Evolutionary conservation across 1,284 basidiomycete genomes (phyloP), one percentile per base, ranked within the genome.

Genomic region (Coniophora puteana): DNA sequence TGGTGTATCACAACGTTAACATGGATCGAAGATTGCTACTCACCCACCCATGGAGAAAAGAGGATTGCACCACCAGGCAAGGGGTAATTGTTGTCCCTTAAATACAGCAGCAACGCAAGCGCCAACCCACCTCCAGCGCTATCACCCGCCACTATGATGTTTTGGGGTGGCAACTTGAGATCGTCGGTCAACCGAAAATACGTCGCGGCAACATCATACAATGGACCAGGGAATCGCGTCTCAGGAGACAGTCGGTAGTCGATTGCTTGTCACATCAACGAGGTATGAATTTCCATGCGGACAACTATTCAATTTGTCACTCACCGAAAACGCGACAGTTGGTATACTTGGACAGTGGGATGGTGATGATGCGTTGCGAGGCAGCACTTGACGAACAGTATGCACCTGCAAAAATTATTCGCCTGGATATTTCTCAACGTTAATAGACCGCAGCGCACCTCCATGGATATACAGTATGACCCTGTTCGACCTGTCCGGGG

Each of bases 201-300:
- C 1, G 86, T 88, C 16, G 75, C 79, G 35, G 94, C 88, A 22
- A 83, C 88, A 55, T 99, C 96, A 55, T 96, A 91, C 6, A 99
- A 72, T 20, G 93, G 89, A 1, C 94, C 91, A 0, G 95, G 95
- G 63, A 99, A 99, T 23, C 79, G 75, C 6, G 92, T 91, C 62
- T 97, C 95, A 1, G 95, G 95, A 0, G 95, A 94, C 22, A 99
- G 74, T 14, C 95, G 88, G 64, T 99, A 99, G 60, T 98, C 93
- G 52, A 98, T 72, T n/a, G 91, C 90, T 93, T 52, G 29, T 32
- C 7, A 45, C 21, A 35, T 34, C 32, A n/a, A 49, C 53, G 13
- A 48, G 48, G 29, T 32, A 29, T 38, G 20, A 41, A 17, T 22
- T 10, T 22, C 27, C 17, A 17, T 13, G 21, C 31, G 36, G 41